These are phyloP conservation scores for Marvania coccoides DNA, from an alignment of 139 green algal genomes.

Conservation along the genomic window DNA sequence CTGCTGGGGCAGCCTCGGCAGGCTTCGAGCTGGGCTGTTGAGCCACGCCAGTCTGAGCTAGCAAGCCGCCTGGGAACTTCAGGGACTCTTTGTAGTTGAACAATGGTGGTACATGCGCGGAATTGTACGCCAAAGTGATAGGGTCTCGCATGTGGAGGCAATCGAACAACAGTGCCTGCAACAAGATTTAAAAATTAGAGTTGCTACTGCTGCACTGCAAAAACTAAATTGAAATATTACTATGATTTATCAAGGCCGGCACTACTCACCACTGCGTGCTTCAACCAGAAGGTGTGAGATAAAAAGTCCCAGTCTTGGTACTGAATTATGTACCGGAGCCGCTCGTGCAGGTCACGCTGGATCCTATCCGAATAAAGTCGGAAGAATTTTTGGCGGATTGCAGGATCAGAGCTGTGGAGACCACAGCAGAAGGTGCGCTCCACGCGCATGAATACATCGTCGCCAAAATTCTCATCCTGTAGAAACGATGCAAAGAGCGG, in stretches of 20 bases:
- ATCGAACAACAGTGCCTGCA: constrained; percentile 79
- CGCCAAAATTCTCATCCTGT: constrained; percentile 31
- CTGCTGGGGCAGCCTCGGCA: background rate
- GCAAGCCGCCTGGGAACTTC: background rate
- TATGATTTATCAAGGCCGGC: background rate
- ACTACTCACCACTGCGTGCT: constrained; percentile 68
- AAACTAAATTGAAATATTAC: background rate
- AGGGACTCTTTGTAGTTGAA: constrained; percentile 10
- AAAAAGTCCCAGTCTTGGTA: constrained; percentile 90
- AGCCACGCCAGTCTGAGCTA: background rate
- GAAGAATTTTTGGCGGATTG: constrained; percentile 77
- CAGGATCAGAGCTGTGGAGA: constrained; percentile 60
- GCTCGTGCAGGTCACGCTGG: constrained; percentile 64
- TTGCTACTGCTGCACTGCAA: background rate
- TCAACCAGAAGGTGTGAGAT: constrained; percentile 88
- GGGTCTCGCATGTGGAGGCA: constrained; percentile 70
- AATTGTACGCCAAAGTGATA: constrained; percentile 90
- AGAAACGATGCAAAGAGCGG: background rate
- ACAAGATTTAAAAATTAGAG: too few species aligned
- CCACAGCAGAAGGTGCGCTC: constrained; percentile 87
- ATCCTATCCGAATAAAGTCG: constrained; percentile 73
- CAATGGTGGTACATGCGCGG: constrained; percentile 50
- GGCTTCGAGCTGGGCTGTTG: background rate
- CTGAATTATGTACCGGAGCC: constrained; percentile 87
- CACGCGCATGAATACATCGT: constrained; percentile 79